Evolutionary conservation across 129 eudicot species (phyloP), one percentile per base, ranked within the genome.

Genomic region (Mikania micrantha): DNA sequence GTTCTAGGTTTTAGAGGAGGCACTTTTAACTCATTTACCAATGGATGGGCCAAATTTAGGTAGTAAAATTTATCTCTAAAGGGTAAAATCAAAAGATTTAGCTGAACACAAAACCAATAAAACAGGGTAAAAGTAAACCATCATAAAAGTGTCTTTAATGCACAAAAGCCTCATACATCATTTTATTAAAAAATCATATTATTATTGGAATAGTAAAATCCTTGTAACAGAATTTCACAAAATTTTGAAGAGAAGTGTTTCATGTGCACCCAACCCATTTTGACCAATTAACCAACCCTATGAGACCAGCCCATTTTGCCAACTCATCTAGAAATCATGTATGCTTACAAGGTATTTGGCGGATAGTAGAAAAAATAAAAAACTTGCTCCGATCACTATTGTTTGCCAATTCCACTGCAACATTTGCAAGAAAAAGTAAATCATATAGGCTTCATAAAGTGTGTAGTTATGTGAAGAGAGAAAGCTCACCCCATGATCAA

Each of bases 331-430:
- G 36, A 61, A 66, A 12, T 69, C 40, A 38, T 19, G 59, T 17
- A 77, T 8, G 17, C 95, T 85, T 81, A 91, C 97, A 65, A 85
- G 83, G 79, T 78, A 81, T 70, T 83, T 87, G 11, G 95, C 86
- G 2, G 80, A 48, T 3, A 91, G 83, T 47, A 91, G 88, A 76
- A 91, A 81, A 35, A 71, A 81, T 25, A 91, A 79, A 79, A 91
- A 91, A 15, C 82, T 67, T 62, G 90, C 65, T 81, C 83, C 97
- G 4, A 91, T 87, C 38, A 87, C 78, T 36, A 91, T 87, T n/a
- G 97, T 91, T 78, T 83, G 83, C 97, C 92, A 91, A 74, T 91
- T 91, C 97, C 97, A 91, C 97, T 91, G 84, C 77, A 87, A 74
- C 27, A n/a, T 59, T 5, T 13, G 17, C 19, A 17, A 42, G 12